A percentile compares a stretch with the other conserved stretches of the same genome.
Evolutionary conservation across 352 stramenopile genomes (phyloP).

Genomic region (Phytophthora tentaculata): DNA sequence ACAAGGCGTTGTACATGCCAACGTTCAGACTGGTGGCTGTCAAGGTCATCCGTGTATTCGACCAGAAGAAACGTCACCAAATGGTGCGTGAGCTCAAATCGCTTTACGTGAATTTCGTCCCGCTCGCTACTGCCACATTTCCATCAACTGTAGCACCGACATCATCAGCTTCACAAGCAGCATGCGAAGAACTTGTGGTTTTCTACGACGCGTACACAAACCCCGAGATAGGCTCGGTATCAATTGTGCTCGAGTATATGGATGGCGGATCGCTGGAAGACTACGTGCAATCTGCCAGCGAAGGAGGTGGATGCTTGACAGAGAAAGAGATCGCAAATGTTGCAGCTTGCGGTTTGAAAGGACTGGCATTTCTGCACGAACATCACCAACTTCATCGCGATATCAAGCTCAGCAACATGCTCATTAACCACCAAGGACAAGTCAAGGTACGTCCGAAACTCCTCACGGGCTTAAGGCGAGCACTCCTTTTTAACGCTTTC

Average conservation of each 20-base stretch:
- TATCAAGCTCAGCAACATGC: constrained; percentile 96
- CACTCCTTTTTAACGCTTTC: neutral
- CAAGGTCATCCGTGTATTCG: constrained; percentile 90
- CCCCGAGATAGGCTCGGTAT: constrained; percentile 83
- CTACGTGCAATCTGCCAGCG: constrained; percentile 50
- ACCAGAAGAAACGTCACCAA: constrained; percentile 89
- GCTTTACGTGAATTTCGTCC: constrained; percentile 82
- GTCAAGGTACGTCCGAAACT: constrained; percentile 60
- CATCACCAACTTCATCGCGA: constrained; percentile 93
- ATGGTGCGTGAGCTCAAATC: constrained; percentile 90
- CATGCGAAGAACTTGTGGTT: constrained; percentile 84
- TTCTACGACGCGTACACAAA: constrained; percentile 95
- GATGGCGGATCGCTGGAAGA: constrained; percentile 91
- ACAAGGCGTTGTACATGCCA: constrained; percentile 89
- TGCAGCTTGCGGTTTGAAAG: constrained; percentile 76
- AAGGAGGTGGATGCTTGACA: constrained; percentile 35
- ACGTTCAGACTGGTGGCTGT: constrained; percentile 90
- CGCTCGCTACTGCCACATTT: constrained; percentile 54
- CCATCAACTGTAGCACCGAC: neutral
- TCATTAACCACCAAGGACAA: constrained; percentile 85
- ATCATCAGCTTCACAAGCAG: constrained; percentile 34
- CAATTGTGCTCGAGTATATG: constrained; percentile 96
- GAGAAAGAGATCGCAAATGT: constrained; percentile 88
- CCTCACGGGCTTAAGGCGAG: neutral
- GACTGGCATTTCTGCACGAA: constrained; percentile 89